A percentile compares a stretch with the other conserved stretches of the same genome.
Conservation (phyloP, 345 rosid species). For the Clarkia xantiana region DNA sequence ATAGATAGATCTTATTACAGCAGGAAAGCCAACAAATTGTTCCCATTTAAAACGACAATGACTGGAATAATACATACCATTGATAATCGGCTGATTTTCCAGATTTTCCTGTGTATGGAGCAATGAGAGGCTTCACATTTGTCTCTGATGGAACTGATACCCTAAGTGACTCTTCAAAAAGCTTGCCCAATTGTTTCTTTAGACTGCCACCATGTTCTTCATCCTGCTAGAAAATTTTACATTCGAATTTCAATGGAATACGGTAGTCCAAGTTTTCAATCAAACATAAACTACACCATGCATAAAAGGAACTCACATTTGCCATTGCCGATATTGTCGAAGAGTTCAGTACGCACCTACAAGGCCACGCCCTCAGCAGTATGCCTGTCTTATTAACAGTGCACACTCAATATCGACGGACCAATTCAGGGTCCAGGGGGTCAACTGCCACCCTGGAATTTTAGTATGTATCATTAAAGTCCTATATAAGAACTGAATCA, state of each 20-base stretch:
- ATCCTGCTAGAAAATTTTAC: constrained; percentile 15
- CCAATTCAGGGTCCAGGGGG: too few species aligned
- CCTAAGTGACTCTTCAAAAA: constrained; percentile 46
- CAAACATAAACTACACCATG: not conserved
- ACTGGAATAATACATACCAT: constrained; percentile 27
- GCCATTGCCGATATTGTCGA: constrained; percentile 2
- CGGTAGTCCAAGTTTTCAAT: not conserved
- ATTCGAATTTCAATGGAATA: not conserved
- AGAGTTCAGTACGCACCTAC: constrained; percentile 17
- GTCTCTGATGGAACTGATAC: constrained; percentile 42
- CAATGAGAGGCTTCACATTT: constrained; percentile 53
- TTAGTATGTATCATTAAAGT: too few species aligned
- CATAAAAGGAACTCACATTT: not conserved
- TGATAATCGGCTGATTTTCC: constrained; percentile 88
- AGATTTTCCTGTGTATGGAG: constrained; percentile 40
- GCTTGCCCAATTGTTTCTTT: constrained; percentile 41
- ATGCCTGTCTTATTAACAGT: constrained; percentile 54
- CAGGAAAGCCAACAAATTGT: too few species aligned
- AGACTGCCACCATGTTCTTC: constrained; percentile 44
- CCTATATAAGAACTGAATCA: too few species aligned
- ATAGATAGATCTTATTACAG: too few species aligned
- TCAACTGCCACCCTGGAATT: too few species aligned
- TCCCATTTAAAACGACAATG: not conserved
- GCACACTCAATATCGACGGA: too few species aligned
- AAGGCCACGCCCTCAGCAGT: constrained; percentile 33